These are phyloP conservation scores for Crucibulum laeve DNA, from an alignment of 768 basidiomycete species.

Conservation along the genomic window DNA sequence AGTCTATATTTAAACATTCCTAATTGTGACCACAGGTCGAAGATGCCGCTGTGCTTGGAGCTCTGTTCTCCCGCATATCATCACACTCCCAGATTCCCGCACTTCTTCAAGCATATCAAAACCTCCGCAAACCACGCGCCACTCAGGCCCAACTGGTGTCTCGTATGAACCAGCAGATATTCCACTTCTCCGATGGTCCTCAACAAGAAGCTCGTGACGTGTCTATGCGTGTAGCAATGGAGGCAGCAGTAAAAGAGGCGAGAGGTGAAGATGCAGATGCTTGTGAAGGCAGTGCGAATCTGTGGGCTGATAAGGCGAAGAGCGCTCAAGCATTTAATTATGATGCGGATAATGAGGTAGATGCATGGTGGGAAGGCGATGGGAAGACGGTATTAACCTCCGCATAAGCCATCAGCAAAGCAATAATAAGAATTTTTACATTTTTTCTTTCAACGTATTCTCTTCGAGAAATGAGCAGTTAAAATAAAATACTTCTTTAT, in stretches of 20 bases:
- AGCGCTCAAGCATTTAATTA: not conserved
- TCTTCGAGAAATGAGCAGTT: too few relatives aligned
- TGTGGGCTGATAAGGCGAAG: not conserved
- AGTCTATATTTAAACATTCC: not conserved
- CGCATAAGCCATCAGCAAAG: too few relatives aligned
- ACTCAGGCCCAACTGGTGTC: constrained; percentile 44
- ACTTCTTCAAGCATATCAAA: constrained; percentile 48
- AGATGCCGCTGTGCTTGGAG: constrained; percentile 36
- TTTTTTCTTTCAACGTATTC: too few relatives aligned
- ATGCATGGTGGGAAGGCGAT: not conserved
- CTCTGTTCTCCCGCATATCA: constrained; percentile 44
- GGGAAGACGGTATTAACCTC: constrained; percentile 12
- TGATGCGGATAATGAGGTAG: not conserved
- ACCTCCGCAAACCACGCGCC: constrained; percentile 45
- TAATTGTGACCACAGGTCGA: constrained; percentile 18
- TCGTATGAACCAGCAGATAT: constrained; percentile 46
- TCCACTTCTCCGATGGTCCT: constrained; percentile 53
- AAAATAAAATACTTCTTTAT: too few relatives aligned
- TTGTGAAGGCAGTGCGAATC: not conserved
- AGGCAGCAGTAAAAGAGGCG: constrained; percentile 23
- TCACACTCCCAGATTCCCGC: constrained; percentile 31
- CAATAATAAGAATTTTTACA: too few relatives aligned
- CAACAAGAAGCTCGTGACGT: constrained; percentile 46
- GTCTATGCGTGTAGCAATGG: constrained; percentile 49
- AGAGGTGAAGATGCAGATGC: constrained; percentile 2